A percentile compares a stretch with the other conserved stretches of the same genome.
Conservation (phyloP, 2,329 filamentous ascomycete species). For the Lachnellula hyalina region DNA sequence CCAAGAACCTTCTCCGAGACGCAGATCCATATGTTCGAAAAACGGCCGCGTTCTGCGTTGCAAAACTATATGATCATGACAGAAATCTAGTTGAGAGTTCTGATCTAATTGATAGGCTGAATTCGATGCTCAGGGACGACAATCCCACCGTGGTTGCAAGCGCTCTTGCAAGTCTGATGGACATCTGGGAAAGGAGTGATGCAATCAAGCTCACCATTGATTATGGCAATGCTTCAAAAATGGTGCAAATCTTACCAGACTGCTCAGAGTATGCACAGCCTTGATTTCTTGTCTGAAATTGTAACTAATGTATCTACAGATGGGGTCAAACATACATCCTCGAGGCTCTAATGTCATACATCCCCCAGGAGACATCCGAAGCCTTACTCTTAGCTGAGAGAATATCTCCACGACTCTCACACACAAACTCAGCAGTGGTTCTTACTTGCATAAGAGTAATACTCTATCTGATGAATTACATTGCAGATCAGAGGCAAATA, state of each 20-base stretch:
- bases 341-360: conserved; percentile 95
- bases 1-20: conserved; percentile 80
- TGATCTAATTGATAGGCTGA: conserved; percentile 87
- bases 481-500: conserved; percentile 84
- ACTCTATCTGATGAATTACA: conserved; percentile 98
- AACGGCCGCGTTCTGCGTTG: conserved; percentile 92
- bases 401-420: conserved; percentile 90
- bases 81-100: conserved; percentile 82
- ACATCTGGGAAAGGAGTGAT: conserved; percentile 98
- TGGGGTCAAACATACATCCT: conserved; percentile 99
- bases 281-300: neutral
- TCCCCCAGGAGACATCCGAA: conserved; percentile 85
- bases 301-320: conserved; percentile 41
- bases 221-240: conserved; percentile 95
- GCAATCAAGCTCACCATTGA: conserved; percentile 98
- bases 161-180: conserved; percentile 83
- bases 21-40: conserved; percentile 94
- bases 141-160: conserved; percentile 97
- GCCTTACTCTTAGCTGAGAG: conserved; percentile 86
- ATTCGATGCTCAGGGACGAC: conserved; percentile 84
- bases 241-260: conserved; percentile 92
- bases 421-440: conserved; percentile 94
- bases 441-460: conserved; percentile 95
- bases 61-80: conserved; percentile 97
- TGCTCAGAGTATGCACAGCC: conserved; percentile 76